Conservation (phyloP, 257 asterid species). For the Nicotiana tomentosiformis region DNA sequence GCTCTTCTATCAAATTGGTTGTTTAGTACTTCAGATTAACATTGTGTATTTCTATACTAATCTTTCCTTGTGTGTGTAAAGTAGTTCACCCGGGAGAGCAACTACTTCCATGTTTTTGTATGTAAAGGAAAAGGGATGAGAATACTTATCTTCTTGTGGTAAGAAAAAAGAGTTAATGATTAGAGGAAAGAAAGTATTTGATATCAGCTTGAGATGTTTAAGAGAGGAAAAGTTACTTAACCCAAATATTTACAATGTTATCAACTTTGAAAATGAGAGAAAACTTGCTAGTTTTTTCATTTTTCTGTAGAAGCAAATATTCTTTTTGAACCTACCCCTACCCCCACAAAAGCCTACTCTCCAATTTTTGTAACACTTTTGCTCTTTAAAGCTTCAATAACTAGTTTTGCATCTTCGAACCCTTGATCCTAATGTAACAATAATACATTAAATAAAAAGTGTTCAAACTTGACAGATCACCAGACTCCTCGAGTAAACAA, state of each 20-base stretch:
- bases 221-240: too few relatives aligned
- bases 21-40: neutral
- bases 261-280: too few relatives aligned
- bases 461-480: neutral
- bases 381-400: conserved; percentile 52
- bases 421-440: conserved; percentile 36
- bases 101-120: neutral
- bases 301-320: too few relatives aligned
- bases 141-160: neutral
- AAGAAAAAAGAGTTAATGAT: too few relatives aligned
- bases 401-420: conserved; percentile 49
- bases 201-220: neutral
- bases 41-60: neutral
- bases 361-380: conserved; percentile 50
- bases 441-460: neutral
- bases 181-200: too few relatives aligned
- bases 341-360: conserved; percentile 13
- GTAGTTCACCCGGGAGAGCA: neutral
- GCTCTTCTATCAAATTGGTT: neutral
- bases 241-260: too few relatives aligned
- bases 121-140: neutral
- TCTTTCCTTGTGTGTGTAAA: neutral
- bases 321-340: too few relatives aligned
- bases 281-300: too few relatives aligned
- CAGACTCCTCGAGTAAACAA: neutral